Percentiles rank a stretch among this genome's conserved stretches.
Conservation (phyloP, 805 yeast genomes). For the Myxozyma mucilagina region DNA sequence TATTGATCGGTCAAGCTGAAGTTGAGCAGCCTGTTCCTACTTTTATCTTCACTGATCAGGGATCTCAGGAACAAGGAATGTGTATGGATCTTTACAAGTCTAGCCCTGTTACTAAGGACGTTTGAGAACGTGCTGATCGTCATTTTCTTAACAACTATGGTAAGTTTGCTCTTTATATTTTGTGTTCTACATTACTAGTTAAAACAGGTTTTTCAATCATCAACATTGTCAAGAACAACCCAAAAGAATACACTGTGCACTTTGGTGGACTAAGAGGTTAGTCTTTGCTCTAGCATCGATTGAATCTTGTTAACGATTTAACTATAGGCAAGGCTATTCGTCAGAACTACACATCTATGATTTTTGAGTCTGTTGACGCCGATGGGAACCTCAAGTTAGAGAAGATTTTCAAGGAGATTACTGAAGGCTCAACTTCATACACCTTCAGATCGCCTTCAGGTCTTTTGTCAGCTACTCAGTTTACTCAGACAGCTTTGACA, state of each 20-base stretch:
- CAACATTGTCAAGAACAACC: constrained; percentile 93
- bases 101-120: constrained; percentile 87
- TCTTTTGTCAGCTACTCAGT: constrained; percentile 94
- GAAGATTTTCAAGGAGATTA: constrained; percentile 92
- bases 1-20: constrained; percentile 93
- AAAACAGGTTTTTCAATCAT: constrained; percentile 83
- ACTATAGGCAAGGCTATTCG: constrained; percentile 68
- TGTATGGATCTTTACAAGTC: constrained; percentile 97
- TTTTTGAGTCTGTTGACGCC: constrained; percentile 89
- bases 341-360: constrained; percentile 93
- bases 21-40: constrained; percentile 97
- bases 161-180: not conserved
- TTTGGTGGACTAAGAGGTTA: constrained; percentile 95
- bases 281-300: not conserved
- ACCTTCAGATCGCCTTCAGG: constrained; percentile 94
- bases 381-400: constrained; percentile 84
- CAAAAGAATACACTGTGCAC: constrained; percentile 90
- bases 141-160: constrained; percentile 85
- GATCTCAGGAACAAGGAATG: constrained; percentile 99
- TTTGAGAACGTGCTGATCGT: constrained; percentile 96
- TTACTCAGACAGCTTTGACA: constrained; percentile 98
- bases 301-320: not conserved
- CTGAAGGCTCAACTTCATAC: constrained; percentile 74
- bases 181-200: not conserved
- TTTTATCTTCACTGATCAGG: constrained; percentile 98